Conservation (phyloP, 176 grass and related monocot genomes). For the Calamus simplicifolius region DNA sequence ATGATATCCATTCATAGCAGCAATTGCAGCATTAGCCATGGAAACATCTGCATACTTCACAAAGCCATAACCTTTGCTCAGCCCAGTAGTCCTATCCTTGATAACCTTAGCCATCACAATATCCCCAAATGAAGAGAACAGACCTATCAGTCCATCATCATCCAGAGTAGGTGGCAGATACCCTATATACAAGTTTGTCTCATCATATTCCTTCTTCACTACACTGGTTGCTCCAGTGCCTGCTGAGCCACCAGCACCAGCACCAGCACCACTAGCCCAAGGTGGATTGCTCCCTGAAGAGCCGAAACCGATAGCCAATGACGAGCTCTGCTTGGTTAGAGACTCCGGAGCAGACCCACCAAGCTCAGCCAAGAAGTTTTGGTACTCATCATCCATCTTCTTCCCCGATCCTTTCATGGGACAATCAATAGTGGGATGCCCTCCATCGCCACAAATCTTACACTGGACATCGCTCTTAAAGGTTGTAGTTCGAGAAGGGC, state of each 20-base stretch:
- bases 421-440: slow-evolving; percentile 92
- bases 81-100: slow-evolving; percentile 69
- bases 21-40: slow-evolving; percentile 77
- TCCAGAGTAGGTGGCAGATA: slow-evolving; percentile 80
- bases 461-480: slow-evolving; percentile 93
- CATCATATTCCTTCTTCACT: slow-evolving; percentile 77
- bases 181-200: slow-evolving; percentile 90
- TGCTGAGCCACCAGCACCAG: slow-evolving; percentile 1
- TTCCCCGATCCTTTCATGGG: slow-evolving; percentile 85
- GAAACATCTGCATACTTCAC: slow-evolving; percentile 84
- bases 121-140: slow-evolving; percentile 79
- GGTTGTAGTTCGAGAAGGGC: slow-evolving; percentile 46
- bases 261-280: slow-evolving; percentile 32
- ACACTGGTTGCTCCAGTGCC: slow-evolving; percentile 18
- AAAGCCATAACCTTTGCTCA: slow-evolving; percentile 95
- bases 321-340: slow-evolving; percentile 39
- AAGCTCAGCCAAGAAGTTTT: slow-evolving; percentile 94
- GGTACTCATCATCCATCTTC: slow-evolving; percentile 99
- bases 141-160: slow-evolving; percentile 63
- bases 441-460: slow-evolving; percentile 92
- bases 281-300: slow-evolving; percentile 36
- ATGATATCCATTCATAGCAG: slow-evolving; percentile 75
- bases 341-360: slow-evolving; percentile 81
- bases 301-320: slow-evolving; percentile 14
- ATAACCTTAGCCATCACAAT: slow-evolving; percentile 98